Evolutionary conservation across 441 rosid genomes (phyloP).

Genomic region (Populus hybrid): DNA sequence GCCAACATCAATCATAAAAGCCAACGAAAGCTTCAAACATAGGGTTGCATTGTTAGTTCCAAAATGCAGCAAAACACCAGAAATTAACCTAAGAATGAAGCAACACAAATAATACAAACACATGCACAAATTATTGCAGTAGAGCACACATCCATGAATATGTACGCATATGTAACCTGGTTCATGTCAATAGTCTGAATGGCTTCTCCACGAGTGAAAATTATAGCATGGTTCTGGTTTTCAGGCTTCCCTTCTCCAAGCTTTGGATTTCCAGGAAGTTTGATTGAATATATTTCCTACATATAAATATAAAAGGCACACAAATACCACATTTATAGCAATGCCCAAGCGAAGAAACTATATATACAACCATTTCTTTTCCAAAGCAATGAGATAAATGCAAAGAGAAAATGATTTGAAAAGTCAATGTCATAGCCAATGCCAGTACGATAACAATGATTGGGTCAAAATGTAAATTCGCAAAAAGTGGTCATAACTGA

Average conservation of each 20-base stretch:
- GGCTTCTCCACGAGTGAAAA: constrained; percentile 94
- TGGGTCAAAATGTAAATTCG: not conserved
- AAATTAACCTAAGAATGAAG: not conserved
- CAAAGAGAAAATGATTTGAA: not conserved
- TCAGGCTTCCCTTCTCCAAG: constrained; percentile 99
- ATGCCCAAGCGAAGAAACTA: not conserved
- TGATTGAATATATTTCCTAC: constrained; percentile 90
- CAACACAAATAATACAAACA: not conserved
- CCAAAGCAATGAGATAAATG: not conserved
- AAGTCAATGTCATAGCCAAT: not conserved
- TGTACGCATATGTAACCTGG: constrained; percentile 48
- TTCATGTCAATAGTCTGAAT: constrained; percentile 99
- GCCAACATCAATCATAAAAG: not conserved
- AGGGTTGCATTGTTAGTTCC: not conserved
- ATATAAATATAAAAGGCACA: constrained; percentile 16
- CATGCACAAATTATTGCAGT: not conserved
- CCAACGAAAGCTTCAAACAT: not conserved
- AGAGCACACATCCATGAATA: not conserved
- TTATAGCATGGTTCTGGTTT: constrained; percentile 86
- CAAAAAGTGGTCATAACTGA: not conserved
- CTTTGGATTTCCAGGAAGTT: constrained; percentile 97
- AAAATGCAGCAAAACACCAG: not conserved
- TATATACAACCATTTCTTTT: not conserved
- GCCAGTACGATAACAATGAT: not conserved
- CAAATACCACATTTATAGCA: not conserved